Base-by-base conservation (phyloP, 768 basidiomycete species). In the Termitomyces sp. region DNA sequence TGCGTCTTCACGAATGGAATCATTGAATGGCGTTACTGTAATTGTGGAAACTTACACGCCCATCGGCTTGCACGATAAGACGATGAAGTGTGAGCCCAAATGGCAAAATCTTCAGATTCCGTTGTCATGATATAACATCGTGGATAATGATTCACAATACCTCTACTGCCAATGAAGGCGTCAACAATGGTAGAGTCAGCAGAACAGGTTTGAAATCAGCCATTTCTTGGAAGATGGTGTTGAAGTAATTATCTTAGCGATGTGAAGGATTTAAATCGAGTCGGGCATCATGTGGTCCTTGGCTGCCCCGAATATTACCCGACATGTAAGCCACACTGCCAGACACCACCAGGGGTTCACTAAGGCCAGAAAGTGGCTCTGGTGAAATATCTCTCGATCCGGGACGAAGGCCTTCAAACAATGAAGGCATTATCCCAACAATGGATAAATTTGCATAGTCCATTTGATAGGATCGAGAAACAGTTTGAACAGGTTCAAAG, bases 51-150 rank as follows among this genome's bases (percentile, higher is more conserved):
- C 76, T 60, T 66, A 85, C 87, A 68, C 78, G 79, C 44, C 86
- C 88, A 65, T 84, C 81, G 41, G 78, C 78, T 63, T 87, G 83
- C 34, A 88, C 80, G 60, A 85, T 76, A 62, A 90, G 69, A 46
- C 82, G 79, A 68, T 90, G 86, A 60, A 90, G 73, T 12, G 87
- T 88, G 61, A 88, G 71, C 8, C 88, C 88, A 60, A 79, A 74
- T 6, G 87, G 86, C 42, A 89, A 73, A 60, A 89, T 72, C 86
- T 88, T 58, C 22, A 42, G 32, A 53, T 39, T 44, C 36, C 18
- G 13, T 5, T 52, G 37, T 12, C 7, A 24, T 53, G 24, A 56
- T 46, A 43, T 32, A 43, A 59, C 50, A 56, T 44, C 54, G 46
- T 46, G 44, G 13, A 24, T 1, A 9, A 29, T 26, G 9, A 24